Percentiles rank a stretch among this genome's conserved stretches.
Evolutionary conservation across 352 stramenopile genomes (phyloP).

Genomic region (Globisporangium cederbergense): DNA sequence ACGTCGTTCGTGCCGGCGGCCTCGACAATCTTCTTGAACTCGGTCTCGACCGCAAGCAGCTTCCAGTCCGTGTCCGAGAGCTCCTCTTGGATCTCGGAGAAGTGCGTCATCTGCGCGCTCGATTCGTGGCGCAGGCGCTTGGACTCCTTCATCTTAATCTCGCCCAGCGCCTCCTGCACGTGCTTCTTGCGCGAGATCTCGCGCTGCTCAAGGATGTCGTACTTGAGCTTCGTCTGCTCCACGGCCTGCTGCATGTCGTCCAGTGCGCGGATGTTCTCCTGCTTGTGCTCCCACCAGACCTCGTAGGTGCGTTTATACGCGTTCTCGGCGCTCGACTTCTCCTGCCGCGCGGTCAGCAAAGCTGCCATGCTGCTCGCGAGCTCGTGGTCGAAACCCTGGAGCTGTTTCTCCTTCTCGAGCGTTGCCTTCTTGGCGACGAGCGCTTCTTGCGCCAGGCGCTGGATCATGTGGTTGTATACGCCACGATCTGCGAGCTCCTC

Average conservation of each 20-base stretch:
- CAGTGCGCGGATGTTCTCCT: constrained; percentile 65
- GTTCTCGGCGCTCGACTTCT: constrained; percentile 65
- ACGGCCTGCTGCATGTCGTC: constrained; percentile 78
- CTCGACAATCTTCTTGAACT: constrained; percentile 76
- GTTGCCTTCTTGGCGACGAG: constrained; percentile 62
- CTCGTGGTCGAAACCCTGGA: constrained; percentile 54
- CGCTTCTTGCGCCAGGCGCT: constrained; percentile 59
- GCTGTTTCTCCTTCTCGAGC: constrained; percentile 55
- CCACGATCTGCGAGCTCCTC: constrained; percentile 65
- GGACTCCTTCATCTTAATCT: constrained; percentile 70
- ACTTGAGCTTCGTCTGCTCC: constrained; percentile 69
- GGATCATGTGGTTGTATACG: constrained; percentile 85
- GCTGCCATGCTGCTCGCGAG: constrained; percentile 45
- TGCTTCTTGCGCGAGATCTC: constrained; percentile 74
- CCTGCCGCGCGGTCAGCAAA: constrained; percentile 57
- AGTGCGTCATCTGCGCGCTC: constrained; percentile 70
- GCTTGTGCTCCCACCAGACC: constrained; percentile 67
- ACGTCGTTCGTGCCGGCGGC: constrained; percentile 75
- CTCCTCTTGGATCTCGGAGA: constrained; percentile 78
- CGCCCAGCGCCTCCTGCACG: constrained; percentile 61
- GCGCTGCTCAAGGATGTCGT: constrained; percentile 71
- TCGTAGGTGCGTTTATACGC: constrained; percentile 64
- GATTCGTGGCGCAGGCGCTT: constrained; percentile 71
- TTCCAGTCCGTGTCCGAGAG: constrained; percentile 68
- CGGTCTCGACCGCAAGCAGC: constrained; percentile 57